phyloP scores from a whole-genome alignment of 805 yeast genomes.

The Pichia cabralensis region DNA sequence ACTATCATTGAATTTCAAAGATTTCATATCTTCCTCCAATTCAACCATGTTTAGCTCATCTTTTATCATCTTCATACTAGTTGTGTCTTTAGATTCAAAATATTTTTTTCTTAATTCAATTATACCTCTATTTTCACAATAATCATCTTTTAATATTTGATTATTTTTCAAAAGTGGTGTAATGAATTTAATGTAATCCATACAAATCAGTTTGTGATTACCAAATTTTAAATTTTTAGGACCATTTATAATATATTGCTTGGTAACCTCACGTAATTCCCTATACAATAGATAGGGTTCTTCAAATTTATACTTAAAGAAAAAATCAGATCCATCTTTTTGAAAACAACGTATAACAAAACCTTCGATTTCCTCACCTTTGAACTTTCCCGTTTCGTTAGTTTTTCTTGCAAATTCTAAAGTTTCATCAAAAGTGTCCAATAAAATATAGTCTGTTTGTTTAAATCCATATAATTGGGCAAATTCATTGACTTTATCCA shows the following conservation, averaged over 20 bases:
- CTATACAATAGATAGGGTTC: constrained; percentile 91
- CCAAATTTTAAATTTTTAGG: constrained; percentile 28
- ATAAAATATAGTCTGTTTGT: constrained; percentile 37
- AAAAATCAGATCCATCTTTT: constrained; percentile 36
- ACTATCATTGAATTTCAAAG: constrained; percentile 22
- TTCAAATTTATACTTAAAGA: constrained; percentile 90
- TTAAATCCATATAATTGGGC: constrained; percentile 64
- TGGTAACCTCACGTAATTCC: constrained; percentile 82
- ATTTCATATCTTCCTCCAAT: constrained; percentile 20
- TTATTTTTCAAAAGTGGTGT: constrained; percentile 42
- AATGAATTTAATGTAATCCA: constrained; percentile 61
- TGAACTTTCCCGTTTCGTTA: constrained; percentile 58
- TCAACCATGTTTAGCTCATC: constrained; percentile 31
- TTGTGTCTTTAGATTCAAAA: constrained; percentile 39
- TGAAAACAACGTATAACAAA: constrained; percentile 71
- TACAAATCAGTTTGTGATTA: constrained; percentile 51
- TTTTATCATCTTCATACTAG: constrained; percentile 46
- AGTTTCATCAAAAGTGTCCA: constrained; percentile 32
- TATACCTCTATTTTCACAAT: constrained; percentile 54
- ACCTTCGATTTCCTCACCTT: constrained; percentile 77
- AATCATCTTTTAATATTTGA: constrained; percentile 36
- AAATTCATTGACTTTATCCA: constrained; percentile 49
- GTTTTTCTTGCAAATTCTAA: constrained; percentile 43
- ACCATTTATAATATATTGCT: constrained; percentile 34
- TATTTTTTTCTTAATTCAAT: constrained; percentile 63